Conservation (phyloP, 2,329 filamentous ascomycete genomes). For the Claviceps lovelessii region DNA sequence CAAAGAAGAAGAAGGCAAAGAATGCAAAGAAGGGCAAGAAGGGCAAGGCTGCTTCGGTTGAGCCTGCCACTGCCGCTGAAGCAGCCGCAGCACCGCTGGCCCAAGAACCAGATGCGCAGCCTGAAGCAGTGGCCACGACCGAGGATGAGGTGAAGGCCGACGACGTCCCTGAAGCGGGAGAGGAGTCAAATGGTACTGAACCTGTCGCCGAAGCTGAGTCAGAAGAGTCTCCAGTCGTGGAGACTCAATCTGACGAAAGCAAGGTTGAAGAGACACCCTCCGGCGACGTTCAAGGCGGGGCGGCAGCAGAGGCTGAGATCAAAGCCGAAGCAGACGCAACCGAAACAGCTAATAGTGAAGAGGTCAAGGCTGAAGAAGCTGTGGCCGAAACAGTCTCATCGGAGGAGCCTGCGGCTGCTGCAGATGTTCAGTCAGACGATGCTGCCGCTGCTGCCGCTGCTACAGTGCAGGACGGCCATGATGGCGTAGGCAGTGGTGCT, state of each 20-base stretch:
- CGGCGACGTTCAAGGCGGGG: neutral
- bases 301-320: neutral
- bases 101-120: slow-evolving; percentile 1
- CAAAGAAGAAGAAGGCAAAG: slow-evolving; percentile 14
- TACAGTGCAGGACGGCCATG: neutral
- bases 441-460: no score
- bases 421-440: neutral
- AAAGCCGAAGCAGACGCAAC: neutral
- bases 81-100: neutral
- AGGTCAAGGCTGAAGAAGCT: neutral
- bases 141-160: neutral
- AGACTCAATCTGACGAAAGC: neutral
- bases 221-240: neutral
- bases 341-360: neutral
- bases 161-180: neutral
- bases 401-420: neutral
- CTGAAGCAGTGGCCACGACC: neutral
- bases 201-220: neutral
- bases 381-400: neutral
- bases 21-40: slow-evolving; percentile 13
- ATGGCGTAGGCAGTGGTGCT: neutral
- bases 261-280: neutral
- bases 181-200: neutral
- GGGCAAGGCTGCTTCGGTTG: slow-evolving; percentile 1
- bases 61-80: neutral